phyloP scores from a whole-genome alignment of 768 basidiomycete species.

The Rhizopogon salebrosus region DNA sequence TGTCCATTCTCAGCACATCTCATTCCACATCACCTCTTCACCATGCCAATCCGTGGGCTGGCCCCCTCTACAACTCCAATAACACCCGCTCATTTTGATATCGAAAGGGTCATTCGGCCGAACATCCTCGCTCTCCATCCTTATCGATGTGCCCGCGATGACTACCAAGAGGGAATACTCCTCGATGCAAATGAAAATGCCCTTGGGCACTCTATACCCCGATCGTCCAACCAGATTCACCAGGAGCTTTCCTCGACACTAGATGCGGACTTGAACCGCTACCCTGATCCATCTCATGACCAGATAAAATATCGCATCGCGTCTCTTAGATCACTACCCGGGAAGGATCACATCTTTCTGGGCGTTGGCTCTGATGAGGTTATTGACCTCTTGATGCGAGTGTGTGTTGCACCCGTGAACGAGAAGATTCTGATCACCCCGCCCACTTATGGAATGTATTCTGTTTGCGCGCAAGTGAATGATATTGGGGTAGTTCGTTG shows the following conservation, averaged over 20 bases:
- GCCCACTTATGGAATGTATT: constrained; percentile 98
- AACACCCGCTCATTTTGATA: constrained; percentile 77
- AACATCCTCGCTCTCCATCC: constrained; percentile 91
- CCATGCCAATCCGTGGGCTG: constrained; percentile 68
- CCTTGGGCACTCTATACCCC: constrained; percentile 75
- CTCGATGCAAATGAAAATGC: constrained; percentile 99
- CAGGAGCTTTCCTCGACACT: constrained; percentile 33
- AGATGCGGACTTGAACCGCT: constrained; percentile 71
- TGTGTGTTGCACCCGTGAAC: constrained; percentile 71
- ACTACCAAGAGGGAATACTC: constrained; percentile 87
- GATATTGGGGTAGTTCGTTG: constrained; percentile 81
- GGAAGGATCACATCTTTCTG: constrained; percentile 71
- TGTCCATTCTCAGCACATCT: background rate
- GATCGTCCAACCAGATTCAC: constrained; percentile 23
- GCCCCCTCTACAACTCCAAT: constrained; percentile 34
- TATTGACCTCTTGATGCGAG: constrained; percentile 89
- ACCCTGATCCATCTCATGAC: constrained; percentile 89
- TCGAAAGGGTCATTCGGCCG: constrained; percentile 81
- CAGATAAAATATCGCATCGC: constrained; percentile 75
- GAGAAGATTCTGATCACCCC: constrained; percentile 89
- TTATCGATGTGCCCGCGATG: constrained; percentile 94
- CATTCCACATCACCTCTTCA: background rate
- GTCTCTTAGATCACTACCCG: constrained; percentile 61
- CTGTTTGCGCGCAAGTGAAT: constrained; percentile 92
- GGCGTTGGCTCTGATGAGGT: constrained; percentile 97